These are phyloP conservation scores for Favolaschia claudopus DNA, from an alignment of 768 basidiomycete genomes.

Conservation along the genomic window DNA sequence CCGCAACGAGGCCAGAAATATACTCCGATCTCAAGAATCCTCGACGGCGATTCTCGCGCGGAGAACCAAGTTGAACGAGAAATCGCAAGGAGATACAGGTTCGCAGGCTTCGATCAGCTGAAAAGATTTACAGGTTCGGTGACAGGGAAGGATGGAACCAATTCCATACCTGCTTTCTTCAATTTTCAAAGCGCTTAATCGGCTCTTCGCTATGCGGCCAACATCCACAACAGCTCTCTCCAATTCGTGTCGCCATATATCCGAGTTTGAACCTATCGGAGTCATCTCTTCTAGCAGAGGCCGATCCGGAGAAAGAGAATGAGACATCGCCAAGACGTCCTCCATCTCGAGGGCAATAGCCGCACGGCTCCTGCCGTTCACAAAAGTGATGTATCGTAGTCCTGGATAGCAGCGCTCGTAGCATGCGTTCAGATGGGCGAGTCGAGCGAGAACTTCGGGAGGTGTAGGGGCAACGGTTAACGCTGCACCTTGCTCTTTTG, in stretches of 20 bases:
- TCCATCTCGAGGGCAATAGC: slow-evolving; percentile 85
- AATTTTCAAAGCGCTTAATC: slow-evolving; percentile 57
- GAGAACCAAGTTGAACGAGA: too few species aligned
- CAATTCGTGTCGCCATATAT: slow-evolving; percentile 72
- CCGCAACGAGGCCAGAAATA: too few species aligned
- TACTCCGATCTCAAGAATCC: too few species aligned
- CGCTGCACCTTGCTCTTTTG: slow-evolving; percentile 75
- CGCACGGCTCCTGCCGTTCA: slow-evolving; percentile 80
- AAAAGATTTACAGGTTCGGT: not conserved
- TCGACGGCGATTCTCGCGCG: too few species aligned
- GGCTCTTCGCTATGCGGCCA: slow-evolving; percentile 77
- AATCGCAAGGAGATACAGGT: not conserved
- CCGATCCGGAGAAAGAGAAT: slow-evolving; percentile 54
- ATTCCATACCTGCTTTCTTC: slow-evolving; percentile 34
- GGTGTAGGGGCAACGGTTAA: slow-evolving; percentile 59
- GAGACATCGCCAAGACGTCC: slow-evolving; percentile 59
- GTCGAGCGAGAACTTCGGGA: slow-evolving; percentile 75
- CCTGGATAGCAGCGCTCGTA: slow-evolving; percentile 81
- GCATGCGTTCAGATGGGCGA: slow-evolving; percentile 76
- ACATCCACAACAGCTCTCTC: slow-evolving; percentile 77
- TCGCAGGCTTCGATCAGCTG: not conserved
- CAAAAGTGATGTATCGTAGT: slow-evolving; percentile 90
- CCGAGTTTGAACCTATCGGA: slow-evolving; percentile 45
- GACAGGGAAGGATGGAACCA: not conserved
- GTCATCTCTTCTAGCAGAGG: slow-evolving; percentile 47